A percentile compares a stretch with the other conserved stretches of the same genome.
phyloP scores from a whole-genome alignment of 805 yeast species.

The Clavispora santaluciae region DNA sequence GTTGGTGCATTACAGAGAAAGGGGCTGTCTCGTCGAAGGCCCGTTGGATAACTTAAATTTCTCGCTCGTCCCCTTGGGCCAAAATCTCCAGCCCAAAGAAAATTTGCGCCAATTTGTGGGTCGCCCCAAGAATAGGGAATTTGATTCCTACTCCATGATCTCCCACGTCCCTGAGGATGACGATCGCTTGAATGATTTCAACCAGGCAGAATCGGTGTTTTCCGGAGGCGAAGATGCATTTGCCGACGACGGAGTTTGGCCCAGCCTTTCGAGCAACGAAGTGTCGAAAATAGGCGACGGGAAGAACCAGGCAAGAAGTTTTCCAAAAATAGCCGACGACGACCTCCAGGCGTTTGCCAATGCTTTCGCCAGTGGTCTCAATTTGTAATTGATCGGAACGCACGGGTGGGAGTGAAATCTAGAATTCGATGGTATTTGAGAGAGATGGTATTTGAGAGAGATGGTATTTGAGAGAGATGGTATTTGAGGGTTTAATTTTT shows the following conservation, averaged over 20 bases:
- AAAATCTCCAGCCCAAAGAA: background rate
- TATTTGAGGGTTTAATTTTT: too few species aligned
- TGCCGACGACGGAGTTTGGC: constrained; percentile 13
- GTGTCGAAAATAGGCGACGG: constrained; percentile 9
- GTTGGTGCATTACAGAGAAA: constrained; percentile 72
- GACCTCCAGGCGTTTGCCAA: constrained; percentile 7
- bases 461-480: too few species aligned
- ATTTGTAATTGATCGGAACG: constrained; percentile 8
- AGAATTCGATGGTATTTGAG: too few species aligned
- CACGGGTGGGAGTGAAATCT: too few species aligned
- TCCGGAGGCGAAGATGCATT: background rate
- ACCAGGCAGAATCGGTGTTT: background rate
- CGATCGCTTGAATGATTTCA: background rate
- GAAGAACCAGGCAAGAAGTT: background rate
- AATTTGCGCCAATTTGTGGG: background rate
- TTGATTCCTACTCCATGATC: constrained; percentile 25
- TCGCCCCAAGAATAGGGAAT: constrained; percentile 10
- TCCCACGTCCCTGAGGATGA: constrained; percentile 17
- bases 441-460: too few species aligned
- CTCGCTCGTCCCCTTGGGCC: constrained; percentile 51
- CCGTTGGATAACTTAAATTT: constrained; percentile 73
- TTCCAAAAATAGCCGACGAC: background rate
- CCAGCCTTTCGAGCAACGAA: constrained; percentile 9
- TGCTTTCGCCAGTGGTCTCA: constrained; percentile 16
- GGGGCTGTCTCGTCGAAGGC: constrained; percentile 88